Evolutionary conservation across 2,329 filamentous ascomycete species (phyloP), one percentile per base, ranked within the genome.

Genomic region (Acephala macrosclerotiorum): DNA sequence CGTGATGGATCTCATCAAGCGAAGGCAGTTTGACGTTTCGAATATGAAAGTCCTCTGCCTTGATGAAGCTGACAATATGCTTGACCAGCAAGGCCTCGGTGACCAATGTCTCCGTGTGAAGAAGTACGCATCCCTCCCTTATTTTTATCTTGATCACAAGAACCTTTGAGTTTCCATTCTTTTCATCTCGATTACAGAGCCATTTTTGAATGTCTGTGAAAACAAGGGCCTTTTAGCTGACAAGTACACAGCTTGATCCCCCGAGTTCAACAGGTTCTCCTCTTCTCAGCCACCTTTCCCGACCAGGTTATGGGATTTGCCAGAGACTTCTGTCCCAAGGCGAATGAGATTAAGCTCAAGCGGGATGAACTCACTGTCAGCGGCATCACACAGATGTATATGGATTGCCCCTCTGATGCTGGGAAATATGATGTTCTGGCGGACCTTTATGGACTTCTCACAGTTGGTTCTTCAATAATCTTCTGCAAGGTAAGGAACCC

Each of bases 31-130:
- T 70, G 88, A 97, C 72, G 80, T 88, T 0, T 87, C 85, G 20
- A 81, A 89, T 65, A 83, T 99, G 72, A 92, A 89, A 78, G 87
- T 97, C 9, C 85, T 99, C 67, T 95, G 97, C 63, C 85, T 99
- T 61, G 96, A 99, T 75, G 96, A 99, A 82, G 96, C 96, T 64
- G 96, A 99, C 81, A 98, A 97, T 81, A 99, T 99, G 96, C 83
- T 99, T 66, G 96, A 98, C 76, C 91, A 95, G 79, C 93, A 97
- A 80, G 95, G 96, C 60, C 84, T 99, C 63, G 96, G 96, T 60
- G 96, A 98, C 66, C 96, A 99, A 80, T 98, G 95, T 79, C 87
- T 94, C 73, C 89, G 94, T 71, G 93, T 97, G 73, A 97, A 96
- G 83, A 80, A 80, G 93, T 96, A 80, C 74, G 89, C 81, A n/a